A percentile compares a stretch with the other conserved stretches of the same genome.
Conservation (phyloP, 495 filamentous ascomycete species). For the Oidiodendron maius region DNA sequence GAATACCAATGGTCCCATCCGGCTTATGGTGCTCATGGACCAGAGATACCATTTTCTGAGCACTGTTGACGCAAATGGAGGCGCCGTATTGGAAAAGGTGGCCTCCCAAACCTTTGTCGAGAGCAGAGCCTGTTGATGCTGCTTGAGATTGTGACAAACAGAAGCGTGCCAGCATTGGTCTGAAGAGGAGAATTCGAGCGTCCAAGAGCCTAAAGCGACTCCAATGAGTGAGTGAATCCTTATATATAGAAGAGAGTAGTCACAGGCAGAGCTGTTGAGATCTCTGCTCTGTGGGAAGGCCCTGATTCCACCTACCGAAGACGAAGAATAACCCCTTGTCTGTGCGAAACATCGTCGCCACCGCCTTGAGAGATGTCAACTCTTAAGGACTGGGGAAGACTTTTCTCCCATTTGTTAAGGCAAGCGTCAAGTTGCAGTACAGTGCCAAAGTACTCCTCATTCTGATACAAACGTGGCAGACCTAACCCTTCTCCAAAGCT, state of each 20-base stretch:
- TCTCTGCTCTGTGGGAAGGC: not conserved
- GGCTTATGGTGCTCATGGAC: no score
- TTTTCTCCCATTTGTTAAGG: constrained; percentile 22
- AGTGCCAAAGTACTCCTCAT: constrained; percentile 21
- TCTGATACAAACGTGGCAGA: constrained; percentile 13
- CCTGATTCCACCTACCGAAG: not conserved
- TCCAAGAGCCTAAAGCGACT: not conserved
- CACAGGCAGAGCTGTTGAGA: not conserved
- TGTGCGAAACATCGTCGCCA: not conserved
- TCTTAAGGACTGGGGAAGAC: constrained; percentile 16
- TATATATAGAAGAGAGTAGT: not conserved
- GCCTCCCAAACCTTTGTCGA: no score
- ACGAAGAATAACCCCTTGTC: not conserved
- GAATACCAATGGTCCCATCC: no score
- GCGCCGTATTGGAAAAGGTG: no score
- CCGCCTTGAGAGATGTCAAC: constrained; percentile 4
- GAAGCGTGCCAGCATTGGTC: not conserved
- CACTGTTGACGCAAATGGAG: no score
- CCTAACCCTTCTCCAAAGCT: constrained; percentile 11
- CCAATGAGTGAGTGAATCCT: not conserved
- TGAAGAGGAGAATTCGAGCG: not conserved
- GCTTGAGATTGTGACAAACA: not conserved
- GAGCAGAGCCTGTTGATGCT: no score
- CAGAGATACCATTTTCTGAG: no score
- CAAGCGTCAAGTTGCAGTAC: constrained; percentile 21